Evolutionary conservation across 495 filamentous ascomycete genomes (phyloP).

Genomic region (Penicillium antarcticum): DNA sequence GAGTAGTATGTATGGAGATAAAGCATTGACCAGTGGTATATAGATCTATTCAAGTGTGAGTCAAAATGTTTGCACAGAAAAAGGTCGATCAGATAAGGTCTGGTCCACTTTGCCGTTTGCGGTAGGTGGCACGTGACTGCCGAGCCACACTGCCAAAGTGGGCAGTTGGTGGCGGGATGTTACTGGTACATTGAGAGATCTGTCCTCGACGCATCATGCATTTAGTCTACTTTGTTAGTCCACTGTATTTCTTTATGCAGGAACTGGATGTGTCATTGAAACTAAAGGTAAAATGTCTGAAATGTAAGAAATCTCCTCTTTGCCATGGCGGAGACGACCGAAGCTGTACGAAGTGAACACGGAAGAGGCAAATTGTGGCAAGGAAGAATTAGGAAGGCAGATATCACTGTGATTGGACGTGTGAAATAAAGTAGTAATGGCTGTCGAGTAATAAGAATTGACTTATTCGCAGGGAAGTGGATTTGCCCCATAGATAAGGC

Average conservation of each 20-base stretch:
- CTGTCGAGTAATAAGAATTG: slow-evolving; percentile 1
- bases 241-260: not conserved
- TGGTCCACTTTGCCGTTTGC: slow-evolving; percentile 11
- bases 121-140: slow-evolving; percentile 16
- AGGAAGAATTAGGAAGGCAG: slow-evolving; percentile 5
- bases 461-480: not conserved
- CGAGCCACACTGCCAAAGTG: slow-evolving; percentile 5
- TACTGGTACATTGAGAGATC: too few species aligned
- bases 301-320: not conserved
- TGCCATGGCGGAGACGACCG: slow-evolving; percentile 23
- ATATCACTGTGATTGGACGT: not conserved
- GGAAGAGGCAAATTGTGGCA: not conserved
- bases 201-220: slow-evolving; percentile 3
- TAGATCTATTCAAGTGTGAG: slow-evolving; percentile 14
- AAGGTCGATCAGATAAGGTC: slow-evolving; percentile 25
- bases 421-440: not conserved
- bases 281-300: too few species aligned
- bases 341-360: slow-evolving; percentile 3
- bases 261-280: too few species aligned
- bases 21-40: not conserved
- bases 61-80: slow-evolving; percentile 23
- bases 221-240: not conserved
- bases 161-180: slow-evolving; percentile 15
- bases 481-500: slow-evolving; percentile 32
- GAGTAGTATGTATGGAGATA: not conserved